Evolutionary conservation across 164 flowering plant genomes (phyloP).

Genomic region (Magnolia kwangsiensis): DNA sequence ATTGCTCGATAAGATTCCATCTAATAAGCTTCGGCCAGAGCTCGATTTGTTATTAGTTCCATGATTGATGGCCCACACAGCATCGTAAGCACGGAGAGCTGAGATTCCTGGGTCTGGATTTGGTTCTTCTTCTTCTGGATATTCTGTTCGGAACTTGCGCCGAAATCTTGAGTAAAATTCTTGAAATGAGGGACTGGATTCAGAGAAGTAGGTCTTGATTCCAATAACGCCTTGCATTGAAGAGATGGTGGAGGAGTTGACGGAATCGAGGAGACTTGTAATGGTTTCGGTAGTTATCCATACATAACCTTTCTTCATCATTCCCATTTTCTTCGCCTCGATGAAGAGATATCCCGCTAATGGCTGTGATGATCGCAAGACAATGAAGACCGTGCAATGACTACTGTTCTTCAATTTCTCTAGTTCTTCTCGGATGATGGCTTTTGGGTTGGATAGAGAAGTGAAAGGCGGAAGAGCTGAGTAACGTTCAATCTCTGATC

Average conservation of each 20-base stretch:
- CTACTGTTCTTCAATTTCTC: constrained; percentile 1
- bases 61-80: constrained; percentile 7
- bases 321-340: constrained; percentile 11
- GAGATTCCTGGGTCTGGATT: constrained; percentile 19
- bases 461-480: not conserved
- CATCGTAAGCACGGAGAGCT: constrained; percentile 27
- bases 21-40: not conserved
- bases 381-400: constrained; percentile 14
- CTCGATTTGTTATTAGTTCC: not conserved
- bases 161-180: constrained; percentile 4
- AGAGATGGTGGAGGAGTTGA: constrained; percentile 12
- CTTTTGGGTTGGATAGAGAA: constrained; percentile 1
- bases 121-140: constrained; percentile 19
- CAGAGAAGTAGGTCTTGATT: constrained; percentile 8
- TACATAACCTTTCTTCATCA: constrained; percentile 30
- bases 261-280: constrained; percentile 22
- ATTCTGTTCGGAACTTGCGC: constrained; percentile 9
- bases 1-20: constrained; percentile 9
- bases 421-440: not conserved
- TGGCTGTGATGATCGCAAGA: not conserved
- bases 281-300: constrained; percentile 39
- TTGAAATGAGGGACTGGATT: not conserved
- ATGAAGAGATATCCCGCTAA: constrained; percentile 2
- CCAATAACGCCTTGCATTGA: constrained; percentile 27
- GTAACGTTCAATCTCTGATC: constrained; percentile 4